Percentiles rank a stretch among this genome's conserved stretches.
These are phyloP conservation scores for Quercus mongolica DNA, from an alignment of 306 rosid species.

Conservation along the genomic window DNA sequence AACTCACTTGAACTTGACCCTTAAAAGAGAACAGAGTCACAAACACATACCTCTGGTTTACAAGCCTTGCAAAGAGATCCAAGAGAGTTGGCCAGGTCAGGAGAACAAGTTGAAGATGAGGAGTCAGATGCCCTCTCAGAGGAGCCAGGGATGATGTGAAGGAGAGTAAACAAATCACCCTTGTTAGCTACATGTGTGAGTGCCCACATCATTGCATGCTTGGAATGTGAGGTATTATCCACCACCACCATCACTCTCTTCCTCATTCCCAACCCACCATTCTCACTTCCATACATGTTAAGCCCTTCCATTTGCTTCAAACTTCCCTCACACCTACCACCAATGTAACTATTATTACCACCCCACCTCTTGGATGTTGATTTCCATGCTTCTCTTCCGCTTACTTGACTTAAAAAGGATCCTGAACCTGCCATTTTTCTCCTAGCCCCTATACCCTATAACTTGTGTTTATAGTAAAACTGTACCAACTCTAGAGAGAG, in stretches of 20 bases:
- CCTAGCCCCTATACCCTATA: background rate
- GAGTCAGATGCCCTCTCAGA: conserved; percentile 15
- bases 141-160: conserved; percentile 55
- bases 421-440: conserved; percentile 49
- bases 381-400: conserved; percentile 63
- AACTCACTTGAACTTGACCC: background rate
- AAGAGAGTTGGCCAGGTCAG: conserved; percentile 67
- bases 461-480: background rate
- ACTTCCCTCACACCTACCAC: conserved; percentile 36
- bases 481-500: conserved; percentile 17
- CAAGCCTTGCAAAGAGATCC: conserved; percentile 83
- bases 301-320: conserved; percentile 57
- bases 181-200: conserved; percentile 72
- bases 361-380: conserved; percentile 67
- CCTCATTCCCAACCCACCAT: conserved; percentile 40
- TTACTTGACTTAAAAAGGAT: conserved; percentile 58
- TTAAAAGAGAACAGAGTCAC: background rate
- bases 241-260: conserved; percentile 94
- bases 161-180: conserved; percentile 87
- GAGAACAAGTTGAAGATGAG: conserved; percentile 46
- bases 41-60: conserved; percentile 71
- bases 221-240: conserved; percentile 70
- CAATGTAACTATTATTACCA: conserved; percentile 26
- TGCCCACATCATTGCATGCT: conserved; percentile 94
- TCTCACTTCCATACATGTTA: conserved; percentile 46